Evolutionary conservation across 331 rosid species (phyloP).

Genomic region (Arachis monticola): DNA sequence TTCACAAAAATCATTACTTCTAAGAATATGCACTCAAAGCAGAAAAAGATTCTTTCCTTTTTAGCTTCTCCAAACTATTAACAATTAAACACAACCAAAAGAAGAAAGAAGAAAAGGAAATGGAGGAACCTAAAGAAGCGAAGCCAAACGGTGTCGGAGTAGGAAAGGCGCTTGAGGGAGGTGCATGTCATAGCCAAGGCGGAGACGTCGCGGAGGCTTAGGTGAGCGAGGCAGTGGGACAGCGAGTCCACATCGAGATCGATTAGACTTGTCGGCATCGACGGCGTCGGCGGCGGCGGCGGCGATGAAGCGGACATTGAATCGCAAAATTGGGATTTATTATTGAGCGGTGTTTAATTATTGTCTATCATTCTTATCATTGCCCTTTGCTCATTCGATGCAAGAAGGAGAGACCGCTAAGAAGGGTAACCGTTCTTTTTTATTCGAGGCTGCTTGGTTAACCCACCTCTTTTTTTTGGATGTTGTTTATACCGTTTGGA

Average conservation of each 20-base stretch:
- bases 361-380: too few relatives aligned
- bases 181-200: constrained; percentile 71
- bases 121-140: constrained; percentile 61
- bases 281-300: not conserved
- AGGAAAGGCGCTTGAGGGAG: constrained; percentile 62
- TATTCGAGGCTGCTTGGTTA: too few relatives aligned
- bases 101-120: not conserved
- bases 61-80: not conserved
- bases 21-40: too few relatives aligned
- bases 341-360: not conserved
- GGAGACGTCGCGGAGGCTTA: constrained; percentile 67
- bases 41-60: not conserved
- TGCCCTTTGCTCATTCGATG: too few relatives aligned
- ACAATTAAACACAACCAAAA: not conserved
- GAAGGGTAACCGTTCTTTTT: too few relatives aligned
- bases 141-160: constrained; percentile 77
- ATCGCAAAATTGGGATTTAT: not conserved
- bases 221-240: constrained; percentile 57
- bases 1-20: too few relatives aligned
- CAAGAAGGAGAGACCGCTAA: too few relatives aligned
- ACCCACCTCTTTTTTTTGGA: too few relatives aligned
- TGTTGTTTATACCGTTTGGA: too few relatives aligned
- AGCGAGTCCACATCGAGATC: constrained; percentile 66
- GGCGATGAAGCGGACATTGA: constrained; percentile 14
- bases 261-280: constrained; percentile 41